phyloP scores from a whole-genome alignment of 306 rosid species.

The Leucaena leucocephala region DNA sequence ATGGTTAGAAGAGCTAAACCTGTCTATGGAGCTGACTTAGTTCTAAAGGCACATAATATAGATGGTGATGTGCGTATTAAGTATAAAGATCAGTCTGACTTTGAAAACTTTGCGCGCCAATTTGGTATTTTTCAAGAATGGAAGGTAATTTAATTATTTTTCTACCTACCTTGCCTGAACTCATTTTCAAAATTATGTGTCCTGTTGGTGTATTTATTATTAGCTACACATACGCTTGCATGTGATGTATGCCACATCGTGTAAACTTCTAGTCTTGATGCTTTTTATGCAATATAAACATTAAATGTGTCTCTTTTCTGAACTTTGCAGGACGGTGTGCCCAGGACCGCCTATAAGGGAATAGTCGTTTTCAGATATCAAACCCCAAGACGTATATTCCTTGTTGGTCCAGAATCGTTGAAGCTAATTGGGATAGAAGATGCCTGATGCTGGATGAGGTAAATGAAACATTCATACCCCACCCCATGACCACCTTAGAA shows the following conservation, averaged over 20 bases:
- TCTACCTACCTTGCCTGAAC: conserved; percentile 22
- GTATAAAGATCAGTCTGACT: conserved; percentile 67
- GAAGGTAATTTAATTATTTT: conserved; percentile 67
- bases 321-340: conserved; percentile 82
- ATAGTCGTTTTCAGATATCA: conserved; percentile 85
- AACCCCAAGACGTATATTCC: conserved; percentile 64
- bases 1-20: conserved; percentile 70
- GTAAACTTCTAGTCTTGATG: neutral
- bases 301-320: conserved; percentile 25
- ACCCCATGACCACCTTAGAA: neutral
- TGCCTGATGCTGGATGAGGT: conserved; percentile 50
- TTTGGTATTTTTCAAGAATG: conserved; percentile 95
- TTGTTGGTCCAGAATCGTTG: conserved; percentile 76
- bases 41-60: conserved; percentile 73
- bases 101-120: conserved; percentile 72
- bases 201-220: neutral
- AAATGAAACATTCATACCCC: conserved; percentile 1
- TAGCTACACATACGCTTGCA: neutral
- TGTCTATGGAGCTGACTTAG: conserved; percentile 63
- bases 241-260: neutral
- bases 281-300: conserved; percentile 12
- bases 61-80: conserved; percentile 72
- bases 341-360: conserved; percentile 92
- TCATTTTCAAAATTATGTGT: neutral
- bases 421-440: conserved; percentile 64